Conservation (phyloP, 257 asterid species). For the Petrea volubilis region DNA sequence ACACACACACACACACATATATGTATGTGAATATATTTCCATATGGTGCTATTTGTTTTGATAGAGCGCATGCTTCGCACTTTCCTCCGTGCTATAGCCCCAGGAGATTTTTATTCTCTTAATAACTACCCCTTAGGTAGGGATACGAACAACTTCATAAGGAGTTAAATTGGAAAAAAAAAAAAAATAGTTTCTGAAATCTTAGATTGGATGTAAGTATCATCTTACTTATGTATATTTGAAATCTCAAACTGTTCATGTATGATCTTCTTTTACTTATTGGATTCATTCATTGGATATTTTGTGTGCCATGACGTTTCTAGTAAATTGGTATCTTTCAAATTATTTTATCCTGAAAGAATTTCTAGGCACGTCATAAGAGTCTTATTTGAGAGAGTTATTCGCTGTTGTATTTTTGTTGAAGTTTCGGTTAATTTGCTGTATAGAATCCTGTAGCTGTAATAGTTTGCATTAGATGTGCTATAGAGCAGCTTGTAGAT, state of each 20-base stretch:
- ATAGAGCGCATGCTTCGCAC: too few species aligned
- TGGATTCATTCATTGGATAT: not conserved
- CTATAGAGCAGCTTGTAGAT: not conserved
- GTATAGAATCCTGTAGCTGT: too few species aligned
- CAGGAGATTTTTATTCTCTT: too few species aligned
- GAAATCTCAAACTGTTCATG: not conserved
- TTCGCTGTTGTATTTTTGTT: not conserved
- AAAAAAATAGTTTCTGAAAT: not conserved
- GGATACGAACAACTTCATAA: not conserved
- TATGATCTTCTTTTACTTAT: not conserved
- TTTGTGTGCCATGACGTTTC: not conserved
- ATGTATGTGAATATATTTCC: too few species aligned
- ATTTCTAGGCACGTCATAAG: not conserved
- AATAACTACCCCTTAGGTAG: not conserved
- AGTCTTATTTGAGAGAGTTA: not conserved
- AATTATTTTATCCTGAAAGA: not conserved
- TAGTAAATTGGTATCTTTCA: not conserved
- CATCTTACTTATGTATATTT: not conserved
- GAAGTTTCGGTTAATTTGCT: too few species aligned
- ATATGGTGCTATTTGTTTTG: too few species aligned
- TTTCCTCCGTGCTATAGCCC: too few species aligned
- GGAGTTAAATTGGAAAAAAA: not conserved
- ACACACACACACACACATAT: too few species aligned
- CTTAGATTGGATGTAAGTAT: not conserved
- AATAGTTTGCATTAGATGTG: not conserved